These are phyloP conservation scores for Colletotrichum simmondsii DNA, from an alignment of 2,329 filamentous ascomycete genomes.

Conservation along the genomic window DNA sequence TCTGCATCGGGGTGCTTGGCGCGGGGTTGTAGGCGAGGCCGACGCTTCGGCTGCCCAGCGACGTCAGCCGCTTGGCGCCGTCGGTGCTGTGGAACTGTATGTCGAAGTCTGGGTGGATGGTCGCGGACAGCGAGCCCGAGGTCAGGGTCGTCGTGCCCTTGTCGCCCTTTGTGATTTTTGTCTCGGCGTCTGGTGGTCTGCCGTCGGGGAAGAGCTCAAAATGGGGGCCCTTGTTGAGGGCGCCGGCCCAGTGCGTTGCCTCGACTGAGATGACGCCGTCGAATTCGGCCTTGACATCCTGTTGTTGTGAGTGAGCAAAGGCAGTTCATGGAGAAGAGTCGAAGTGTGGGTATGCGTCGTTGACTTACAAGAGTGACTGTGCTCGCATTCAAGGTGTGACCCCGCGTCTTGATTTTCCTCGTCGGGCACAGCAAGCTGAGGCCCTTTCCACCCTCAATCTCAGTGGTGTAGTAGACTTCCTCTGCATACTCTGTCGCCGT, in stretches of 20 bases:
- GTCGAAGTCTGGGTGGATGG: constrained; percentile 49
- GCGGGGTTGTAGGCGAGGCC: constrained; percentile 50
- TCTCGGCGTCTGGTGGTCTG: constrained; percentile 43
- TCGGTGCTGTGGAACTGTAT: constrained; percentile 52
- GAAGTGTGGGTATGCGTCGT: not conserved
- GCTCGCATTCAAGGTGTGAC: constrained; percentile 65
- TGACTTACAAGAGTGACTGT: constrained; percentile 55
- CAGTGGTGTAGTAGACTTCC: constrained; percentile 64
- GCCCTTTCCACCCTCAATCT: constrained; percentile 56
- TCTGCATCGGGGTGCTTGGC: constrained; percentile 47
- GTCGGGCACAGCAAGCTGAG: constrained; percentile 67
- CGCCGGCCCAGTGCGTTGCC: constrained; percentile 51
- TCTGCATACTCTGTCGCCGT: constrained; percentile 74
- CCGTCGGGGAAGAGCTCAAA: constrained; percentile 52
- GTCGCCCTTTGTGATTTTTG: constrained; percentile 42
- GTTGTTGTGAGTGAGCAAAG: constrained; percentile 3
- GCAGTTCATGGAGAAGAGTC: not conserved
- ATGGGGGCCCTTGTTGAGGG: constrained; percentile 48
- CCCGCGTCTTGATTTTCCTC: constrained; percentile 61
- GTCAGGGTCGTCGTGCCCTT: constrained; percentile 49
- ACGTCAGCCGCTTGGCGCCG: constrained; percentile 48
- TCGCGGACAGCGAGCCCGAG: constrained; percentile 48
- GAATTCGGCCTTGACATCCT: constrained; percentile 48
- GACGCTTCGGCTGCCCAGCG: constrained; percentile 50
- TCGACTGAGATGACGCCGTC: constrained; percentile 54